Percentiles rank a stretch among this genome's conserved stretches.
phyloP scores from a whole-genome alignment of 768 basidiomycete species.

The Cystobasidium ongulense region DNA sequence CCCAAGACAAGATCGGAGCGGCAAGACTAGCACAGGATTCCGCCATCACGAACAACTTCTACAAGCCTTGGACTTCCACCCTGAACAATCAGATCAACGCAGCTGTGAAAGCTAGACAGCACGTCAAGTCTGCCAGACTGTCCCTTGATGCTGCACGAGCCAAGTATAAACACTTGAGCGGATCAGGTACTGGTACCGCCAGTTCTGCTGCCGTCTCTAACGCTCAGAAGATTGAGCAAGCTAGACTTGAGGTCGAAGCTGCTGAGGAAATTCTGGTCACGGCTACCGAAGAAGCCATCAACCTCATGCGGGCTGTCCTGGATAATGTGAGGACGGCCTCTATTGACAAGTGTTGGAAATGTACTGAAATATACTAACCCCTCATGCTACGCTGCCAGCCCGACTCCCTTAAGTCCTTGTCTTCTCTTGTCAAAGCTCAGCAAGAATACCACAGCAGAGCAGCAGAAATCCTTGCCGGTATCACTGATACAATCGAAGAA shows the following conservation, averaged over 20 bases:
- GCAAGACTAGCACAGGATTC: conserved; percentile 75
- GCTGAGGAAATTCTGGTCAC: conserved; percentile 82
- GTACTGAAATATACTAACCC: not conserved
- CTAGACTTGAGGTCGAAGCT: conserved; percentile 52
- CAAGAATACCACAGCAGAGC: conserved; percentile 36
- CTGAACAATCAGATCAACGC: conserved; percentile 72
- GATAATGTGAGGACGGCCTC: conserved; percentile 69
- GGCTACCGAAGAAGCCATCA: conserved; percentile 81
- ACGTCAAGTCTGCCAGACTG: conserved; percentile 47
- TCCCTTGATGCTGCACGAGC: conserved; percentile 55
- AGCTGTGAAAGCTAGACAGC: conserved; percentile 70
- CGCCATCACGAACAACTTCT: conserved; percentile 56
- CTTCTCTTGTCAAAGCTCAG: conserved; percentile 84
- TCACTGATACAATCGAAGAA: conserved; percentile 89
- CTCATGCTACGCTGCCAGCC: conserved; percentile 53
- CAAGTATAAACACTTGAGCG: conserved; percentile 81
- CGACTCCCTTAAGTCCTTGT: conserved; percentile 88
- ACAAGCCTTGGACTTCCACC: conserved; percentile 80
- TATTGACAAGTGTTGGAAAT: not conserved
- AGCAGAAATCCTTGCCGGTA: conserved; percentile 70
- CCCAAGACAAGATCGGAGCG: conserved; percentile 72
- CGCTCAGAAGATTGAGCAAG: conserved; percentile 70
- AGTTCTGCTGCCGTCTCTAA: conserved; percentile 53
- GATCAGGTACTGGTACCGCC: not conserved
- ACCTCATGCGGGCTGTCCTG: conserved; percentile 57